Base-by-base conservation (phyloP, 345 rosid species). In the Heritiera fomes region DNA sequence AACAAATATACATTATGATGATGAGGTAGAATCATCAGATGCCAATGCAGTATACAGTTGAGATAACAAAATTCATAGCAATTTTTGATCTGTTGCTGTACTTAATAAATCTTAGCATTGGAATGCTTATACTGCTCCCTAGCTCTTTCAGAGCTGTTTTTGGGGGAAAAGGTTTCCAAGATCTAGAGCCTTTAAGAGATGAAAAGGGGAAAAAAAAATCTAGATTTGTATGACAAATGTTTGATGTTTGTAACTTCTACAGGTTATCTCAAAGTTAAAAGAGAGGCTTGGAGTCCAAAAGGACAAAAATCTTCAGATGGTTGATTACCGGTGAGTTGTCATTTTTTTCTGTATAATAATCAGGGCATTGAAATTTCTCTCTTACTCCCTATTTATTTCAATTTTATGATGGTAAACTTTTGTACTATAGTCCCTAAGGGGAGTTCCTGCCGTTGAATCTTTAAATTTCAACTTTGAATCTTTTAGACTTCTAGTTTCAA, bases 261-360 rank as follows among this genome's bases (percentile, higher is more conserved):
- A 95, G 99, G 92, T 93, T 78, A 87, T 92, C 67, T 85, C 92
- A 23, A 87, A 88, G 92, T 81, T 95, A 80, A 95, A 93, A 87
- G 91, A 92, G 85, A 95, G 86, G 87, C 92, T 95, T 77, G 93
- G 94, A 77, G 86, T 93, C 10, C 77, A 87, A 55, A 87, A 87
- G 73, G 96, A 93, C 45, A 91, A 95, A 85, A 85, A 73, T 73
- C 94, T 95, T 81, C 90, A 87, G 17, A 86, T 85, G 82, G 94
- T 92, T 77, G 89, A 92, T 84, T 91, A 93, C 88, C 85, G 85
- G 99, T 95, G 88, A 71, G 84, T 69, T 53, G 18, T 61, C 58
- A 20, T 62, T 46, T 49, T 34, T 41, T 73, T 47, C 4, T 10
- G 14, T 53, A 46, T 18, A 45, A 56, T 34, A 43, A 45, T 77